phyloP scores from a whole-genome alignment of 208 protist species.

The Trypanosoma mega region DNA sequence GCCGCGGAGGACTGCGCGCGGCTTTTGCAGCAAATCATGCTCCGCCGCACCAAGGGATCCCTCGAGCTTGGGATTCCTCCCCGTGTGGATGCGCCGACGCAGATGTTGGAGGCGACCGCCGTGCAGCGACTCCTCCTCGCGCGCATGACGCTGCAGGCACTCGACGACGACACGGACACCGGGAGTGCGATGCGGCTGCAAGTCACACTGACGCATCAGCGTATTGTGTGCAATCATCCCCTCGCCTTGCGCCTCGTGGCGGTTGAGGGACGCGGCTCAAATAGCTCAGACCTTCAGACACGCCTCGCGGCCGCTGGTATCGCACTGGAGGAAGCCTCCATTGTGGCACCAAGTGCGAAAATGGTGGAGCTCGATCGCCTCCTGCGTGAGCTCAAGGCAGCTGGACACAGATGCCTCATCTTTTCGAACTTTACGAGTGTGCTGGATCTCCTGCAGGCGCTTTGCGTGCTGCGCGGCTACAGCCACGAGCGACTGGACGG shows the following conservation, averaged over 20 bases:
- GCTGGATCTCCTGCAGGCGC: constrained; percentile 84
- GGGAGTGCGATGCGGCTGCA: constrained; percentile 30
- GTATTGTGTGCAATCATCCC: constrained; percentile 84
- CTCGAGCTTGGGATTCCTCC: constrained; percentile 97
- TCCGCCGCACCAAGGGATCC: constrained; percentile 96
- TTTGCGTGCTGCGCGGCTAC: constrained; percentile 69
- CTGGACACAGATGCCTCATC: constrained; percentile 86
- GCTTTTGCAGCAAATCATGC: constrained; percentile 89
- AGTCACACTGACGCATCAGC: constrained; percentile 74
- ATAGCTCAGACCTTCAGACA: constrained; percentile 27
- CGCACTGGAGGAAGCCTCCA: constrained; percentile 46
- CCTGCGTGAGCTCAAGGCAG: constrained; percentile 69
- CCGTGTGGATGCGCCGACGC: constrained; percentile 88
- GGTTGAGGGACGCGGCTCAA: constrained; percentile 30
- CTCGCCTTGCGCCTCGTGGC: constrained; percentile 70
- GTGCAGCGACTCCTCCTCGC: constrained; percentile 77
- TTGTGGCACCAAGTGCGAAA: constrained; percentile 88
- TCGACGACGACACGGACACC: constrained; percentile 35
- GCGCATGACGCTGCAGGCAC: constrained; percentile 48
- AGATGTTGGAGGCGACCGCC: constrained; percentile 65
- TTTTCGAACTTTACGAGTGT: constrained; percentile 91
- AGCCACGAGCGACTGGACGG: constrained; percentile 86
- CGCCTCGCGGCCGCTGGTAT: constrained; percentile 60
- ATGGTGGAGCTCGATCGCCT: constrained; percentile 94
- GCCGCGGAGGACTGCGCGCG: constrained; percentile 61